A percentile compares a stretch with the other conserved stretches of the same genome.
Conservation (phyloP, 1,139 yeast species). For the Yamadazyma sp. region DNA sequence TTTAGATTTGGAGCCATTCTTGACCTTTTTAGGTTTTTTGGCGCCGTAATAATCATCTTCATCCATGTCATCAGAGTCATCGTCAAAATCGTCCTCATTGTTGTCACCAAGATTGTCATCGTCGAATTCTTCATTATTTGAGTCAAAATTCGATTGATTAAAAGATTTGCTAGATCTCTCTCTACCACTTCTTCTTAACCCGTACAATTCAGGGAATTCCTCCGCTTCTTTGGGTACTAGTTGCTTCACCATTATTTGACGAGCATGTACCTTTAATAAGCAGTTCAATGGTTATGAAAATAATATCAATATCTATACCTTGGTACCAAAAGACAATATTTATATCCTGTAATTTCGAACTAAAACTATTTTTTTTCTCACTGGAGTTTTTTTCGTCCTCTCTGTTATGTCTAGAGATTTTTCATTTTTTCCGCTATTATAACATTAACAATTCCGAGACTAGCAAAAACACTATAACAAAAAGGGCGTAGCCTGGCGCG, state of each 20-base stretch:
- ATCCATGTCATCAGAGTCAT: slow-evolving; percentile 25
- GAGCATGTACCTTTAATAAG: not conserved
- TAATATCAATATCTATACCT: not conserved
- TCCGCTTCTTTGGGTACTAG: slow-evolving; percentile 40
- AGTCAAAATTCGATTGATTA: slow-evolving; percentile 26
- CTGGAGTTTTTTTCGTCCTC: not conserved
- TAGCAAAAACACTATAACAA: not conserved
- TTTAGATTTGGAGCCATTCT: slow-evolving; percentile 4
- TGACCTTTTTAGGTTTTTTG: slow-evolving; percentile 16
- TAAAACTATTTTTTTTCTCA: slow-evolving; percentile 2
- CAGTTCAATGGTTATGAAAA: not conserved
- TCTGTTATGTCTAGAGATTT: not conserved
- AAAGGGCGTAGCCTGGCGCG: too few relatives aligned
- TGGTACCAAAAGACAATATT: not conserved
- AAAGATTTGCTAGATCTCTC: slow-evolving; percentile 48
- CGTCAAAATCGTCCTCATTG: slow-evolving; percentile 20
- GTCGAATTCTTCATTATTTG: slow-evolving; percentile 26
- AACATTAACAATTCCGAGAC: not conserved
- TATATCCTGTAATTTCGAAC: slow-evolving; percentile 1
- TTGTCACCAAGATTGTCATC: slow-evolving; percentile 12
- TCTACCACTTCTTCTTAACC: slow-evolving; percentile 83
- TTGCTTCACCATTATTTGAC: slow-evolving; percentile 11
- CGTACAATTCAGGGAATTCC: slow-evolving; percentile 84
- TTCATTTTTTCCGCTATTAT: not conserved
- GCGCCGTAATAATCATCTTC: slow-evolving; percentile 26